phyloP scores from a whole-genome alignment of 1,139 yeast genomes.

The Scheffersomyces lignicola region DNA sequence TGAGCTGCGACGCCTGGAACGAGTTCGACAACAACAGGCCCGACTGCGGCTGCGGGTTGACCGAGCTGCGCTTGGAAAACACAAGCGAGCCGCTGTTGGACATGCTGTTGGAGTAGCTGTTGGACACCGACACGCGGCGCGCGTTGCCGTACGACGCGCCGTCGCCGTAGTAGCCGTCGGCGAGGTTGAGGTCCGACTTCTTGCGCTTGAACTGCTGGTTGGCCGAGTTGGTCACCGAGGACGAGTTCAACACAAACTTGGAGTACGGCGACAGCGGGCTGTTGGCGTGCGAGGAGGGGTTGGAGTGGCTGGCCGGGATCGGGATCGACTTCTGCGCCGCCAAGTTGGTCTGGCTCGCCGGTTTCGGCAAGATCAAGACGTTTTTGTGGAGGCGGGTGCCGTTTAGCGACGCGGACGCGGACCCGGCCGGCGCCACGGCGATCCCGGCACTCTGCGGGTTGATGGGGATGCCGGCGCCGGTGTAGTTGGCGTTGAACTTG shows the following conservation, averaged over 20 bases:
- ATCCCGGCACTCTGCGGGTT: constrained; percentile 9
- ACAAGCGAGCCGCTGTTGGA: not conserved
- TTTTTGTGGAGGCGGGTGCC: constrained; percentile 31
- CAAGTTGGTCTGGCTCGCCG: constrained; percentile 16
- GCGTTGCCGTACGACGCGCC: constrained; percentile 10
- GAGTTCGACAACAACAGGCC: constrained; percentile 15
- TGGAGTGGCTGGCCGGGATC: constrained; percentile 19
- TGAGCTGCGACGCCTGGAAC: constrained; percentile 21
- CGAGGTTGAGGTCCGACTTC: constrained; percentile 35
- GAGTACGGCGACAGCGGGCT: constrained; percentile 25
- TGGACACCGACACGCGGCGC: constrained; percentile 12
- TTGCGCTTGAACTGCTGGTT: constrained; percentile 44
- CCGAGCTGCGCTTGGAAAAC: not conserved
- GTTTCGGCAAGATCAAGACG: constrained; percentile 46
- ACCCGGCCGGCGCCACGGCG: no score
- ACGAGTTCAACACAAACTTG: constrained; percentile 10
- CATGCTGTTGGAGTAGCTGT: not conserved
- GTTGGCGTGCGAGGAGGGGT: constrained; percentile 13
- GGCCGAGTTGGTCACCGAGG: constrained; percentile 10
- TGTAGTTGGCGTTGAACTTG: not conserved
- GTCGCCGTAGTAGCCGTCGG: constrained; percentile 11
- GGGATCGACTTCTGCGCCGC: constrained; percentile 22
- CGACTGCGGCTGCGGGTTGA: constrained; percentile 11
- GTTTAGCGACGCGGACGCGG: constrained; percentile 10
- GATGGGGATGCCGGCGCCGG: not conserved